Evolutionary conservation across 169 alveolate genomes (phyloP), one percentile per base, ranked within the genome.

Genomic region (Babesia divergens): DNA sequence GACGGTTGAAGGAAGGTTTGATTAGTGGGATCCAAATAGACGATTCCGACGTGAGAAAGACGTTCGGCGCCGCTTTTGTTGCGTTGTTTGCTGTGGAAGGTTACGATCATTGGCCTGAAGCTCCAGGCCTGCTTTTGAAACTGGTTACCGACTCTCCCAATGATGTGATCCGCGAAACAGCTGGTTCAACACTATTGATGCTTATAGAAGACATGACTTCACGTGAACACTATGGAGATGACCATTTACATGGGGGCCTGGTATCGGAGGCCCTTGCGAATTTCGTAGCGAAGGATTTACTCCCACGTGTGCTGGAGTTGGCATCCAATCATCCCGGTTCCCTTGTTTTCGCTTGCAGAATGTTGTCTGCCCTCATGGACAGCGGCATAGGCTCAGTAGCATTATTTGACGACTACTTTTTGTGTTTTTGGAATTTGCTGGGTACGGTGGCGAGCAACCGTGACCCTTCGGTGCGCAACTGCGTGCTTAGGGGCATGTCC

Each of bases 401-500:
- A 13, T 58, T 83, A 24, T 81, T 86, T 38, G 75, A 66, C 46
- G 74, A 64, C 32, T 51, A 58, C 50, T 87, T 90, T 28, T 60
- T 77, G 9, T 76, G 65, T 14, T 80, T 82, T 38, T 90, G 94
- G 94, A 66, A 65, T 40, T 80, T 82, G 3, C 58, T 90, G 56
- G 94, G 94, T 0, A 38, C 54, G 16, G 49, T 82, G 65, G 91
- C 93, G 32, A 65, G 74, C 1, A 77, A 68, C 34, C 77, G 76
- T 20, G 89, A 90, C 70, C 68, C 90, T 6, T 68, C 72, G 51
- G 83, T 82, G 26, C 51, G 74, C 49, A 82, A 83, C 56, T 74
- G 71, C 49, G 93, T 90, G 44, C 72, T 86, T 28, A 83, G 82
- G 42, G 85, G 91, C 35, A 76, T 90, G 90, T 59, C 74, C 0